Percentiles rank a stretch among this genome's conserved stretches.
Evolutionary conservation across 306 rosid species (phyloP).

Genomic region (Lupinus albus): DNA sequence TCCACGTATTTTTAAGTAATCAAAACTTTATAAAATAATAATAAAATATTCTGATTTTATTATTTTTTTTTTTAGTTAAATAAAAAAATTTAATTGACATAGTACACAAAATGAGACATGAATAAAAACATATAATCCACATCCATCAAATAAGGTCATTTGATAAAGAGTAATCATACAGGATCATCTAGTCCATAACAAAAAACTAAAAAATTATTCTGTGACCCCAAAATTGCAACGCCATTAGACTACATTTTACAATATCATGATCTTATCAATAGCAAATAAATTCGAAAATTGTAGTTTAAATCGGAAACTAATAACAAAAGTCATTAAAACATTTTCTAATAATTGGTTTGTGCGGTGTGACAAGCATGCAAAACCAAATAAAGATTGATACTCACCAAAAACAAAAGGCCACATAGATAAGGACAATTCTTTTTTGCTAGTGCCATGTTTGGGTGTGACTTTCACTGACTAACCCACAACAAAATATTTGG

Average conservation of each 20-base stretch:
- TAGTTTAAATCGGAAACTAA: background rate
- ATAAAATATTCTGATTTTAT: too few relatives aligned
- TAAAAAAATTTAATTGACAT: too few relatives aligned
- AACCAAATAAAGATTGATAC: background rate
- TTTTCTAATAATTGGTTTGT: background rate
- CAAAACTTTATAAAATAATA: too few relatives aligned
- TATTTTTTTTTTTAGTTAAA: too few relatives aligned
- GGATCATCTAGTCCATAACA: background rate
- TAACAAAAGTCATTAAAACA: background rate
- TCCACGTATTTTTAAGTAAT: too few relatives aligned
- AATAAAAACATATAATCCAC: too few relatives aligned
- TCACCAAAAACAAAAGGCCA: background rate
- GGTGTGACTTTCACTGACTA: constrained; percentile 32
- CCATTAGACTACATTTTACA: background rate
- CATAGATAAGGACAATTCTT: constrained; percentile 25
- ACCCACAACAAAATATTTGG: too few relatives aligned
- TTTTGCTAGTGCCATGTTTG: constrained; percentile 12
- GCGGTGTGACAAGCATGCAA: constrained; percentile 14
- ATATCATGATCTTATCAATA: background rate
- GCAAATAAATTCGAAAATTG: background rate
- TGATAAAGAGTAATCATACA: background rate
- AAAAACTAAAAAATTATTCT: background rate
- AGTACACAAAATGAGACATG: too few relatives aligned
- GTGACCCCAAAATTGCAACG: background rate
- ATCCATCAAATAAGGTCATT: background rate